These are phyloP conservation scores for Dinochytrium kinnereticum DNA, from an alignment of 371 early-diverging fungal genomes.

Conservation along the genomic window DNA sequence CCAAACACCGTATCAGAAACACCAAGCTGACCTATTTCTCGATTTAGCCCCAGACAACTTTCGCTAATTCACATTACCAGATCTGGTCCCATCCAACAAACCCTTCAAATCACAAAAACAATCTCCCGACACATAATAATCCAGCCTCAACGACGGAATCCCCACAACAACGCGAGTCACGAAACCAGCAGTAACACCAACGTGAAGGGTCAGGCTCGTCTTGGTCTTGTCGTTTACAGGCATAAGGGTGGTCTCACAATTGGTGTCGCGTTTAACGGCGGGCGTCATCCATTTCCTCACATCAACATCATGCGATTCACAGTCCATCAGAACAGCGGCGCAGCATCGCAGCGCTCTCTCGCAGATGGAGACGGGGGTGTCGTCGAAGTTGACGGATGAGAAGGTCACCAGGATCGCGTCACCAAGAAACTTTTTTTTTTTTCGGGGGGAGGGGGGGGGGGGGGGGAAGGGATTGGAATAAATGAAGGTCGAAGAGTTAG, in stretches of 20 bases:
- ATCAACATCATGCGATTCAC: background rate
- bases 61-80: too few relatives aligned
- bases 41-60: too few relatives aligned
- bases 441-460: too few relatives aligned
- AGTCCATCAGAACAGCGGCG: background rate
- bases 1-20: background rate
- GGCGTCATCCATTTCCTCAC: background rate
- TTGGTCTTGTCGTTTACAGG: background rate
- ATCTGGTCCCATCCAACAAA: background rate
- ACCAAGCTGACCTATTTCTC: too few relatives aligned
- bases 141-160: background rate
- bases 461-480: too few relatives aligned
- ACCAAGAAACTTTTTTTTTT: slow-evolving; percentile 20
- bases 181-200: slow-evolving; percentile 1
- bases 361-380: background rate
- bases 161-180: slow-evolving; percentile 17
- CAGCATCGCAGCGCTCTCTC: background rate
- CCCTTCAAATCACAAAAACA: slow-evolving; percentile 1
- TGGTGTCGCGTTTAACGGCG: background rate
- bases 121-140: slow-evolving; percentile 9
- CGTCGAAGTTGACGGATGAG: background rate
- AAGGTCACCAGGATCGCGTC: slow-evolving; percentile 16
- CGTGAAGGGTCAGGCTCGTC: background rate
- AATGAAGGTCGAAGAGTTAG: too few relatives aligned
- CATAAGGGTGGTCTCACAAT: background rate